Evolutionary conservation across 345 rosid species (phyloP).

Genomic region (Lagerstroemia speciosa): DNA sequence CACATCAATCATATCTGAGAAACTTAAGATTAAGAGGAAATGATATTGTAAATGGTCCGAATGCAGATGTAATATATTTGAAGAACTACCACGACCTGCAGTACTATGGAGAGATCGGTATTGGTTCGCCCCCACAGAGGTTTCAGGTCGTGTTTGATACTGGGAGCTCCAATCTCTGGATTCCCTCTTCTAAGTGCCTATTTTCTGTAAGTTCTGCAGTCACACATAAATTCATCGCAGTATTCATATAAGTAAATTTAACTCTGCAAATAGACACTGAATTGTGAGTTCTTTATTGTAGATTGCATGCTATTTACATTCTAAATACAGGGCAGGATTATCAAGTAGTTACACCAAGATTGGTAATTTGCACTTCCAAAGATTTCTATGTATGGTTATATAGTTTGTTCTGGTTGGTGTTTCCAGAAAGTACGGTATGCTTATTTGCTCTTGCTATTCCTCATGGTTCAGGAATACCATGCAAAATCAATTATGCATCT

Average conservation of each 20-base stretch:
- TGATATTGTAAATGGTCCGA: conserved; percentile 3
- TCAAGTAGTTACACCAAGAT: conserved; percentile 46
- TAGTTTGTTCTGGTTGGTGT: background rate
- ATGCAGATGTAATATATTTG: conserved; percentile 28
- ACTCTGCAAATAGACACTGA: background rate
- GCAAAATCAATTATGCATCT: conserved; percentile 34
- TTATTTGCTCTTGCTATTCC: background rate
- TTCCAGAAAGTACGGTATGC: background rate
- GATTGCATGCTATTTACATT: conserved; percentile 48
- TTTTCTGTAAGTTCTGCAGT: conserved; percentile 32
- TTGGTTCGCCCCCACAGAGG: conserved; percentile 53
- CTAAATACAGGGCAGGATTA: conserved; percentile 37
- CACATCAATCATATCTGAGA: background rate
- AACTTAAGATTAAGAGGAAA: background rate
- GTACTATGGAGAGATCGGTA: conserved; percentile 58
- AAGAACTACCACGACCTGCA: conserved; percentile 48
- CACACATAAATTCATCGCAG: background rate
- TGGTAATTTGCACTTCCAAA: conserved; percentile 24
- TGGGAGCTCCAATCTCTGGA: conserved; percentile 56
- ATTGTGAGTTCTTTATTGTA: conserved; percentile 18
- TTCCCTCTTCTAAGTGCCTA: conserved; percentile 55
- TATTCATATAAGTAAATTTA: background rate
- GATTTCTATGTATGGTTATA: background rate
- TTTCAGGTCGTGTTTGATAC: conserved; percentile 52
- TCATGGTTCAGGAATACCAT: conserved; percentile 32